These are phyloP conservation scores for Rhizopus stolonifer DNA, from an alignment of 371 early-diverging fungal genomes.

Conservation along the genomic window DNA sequence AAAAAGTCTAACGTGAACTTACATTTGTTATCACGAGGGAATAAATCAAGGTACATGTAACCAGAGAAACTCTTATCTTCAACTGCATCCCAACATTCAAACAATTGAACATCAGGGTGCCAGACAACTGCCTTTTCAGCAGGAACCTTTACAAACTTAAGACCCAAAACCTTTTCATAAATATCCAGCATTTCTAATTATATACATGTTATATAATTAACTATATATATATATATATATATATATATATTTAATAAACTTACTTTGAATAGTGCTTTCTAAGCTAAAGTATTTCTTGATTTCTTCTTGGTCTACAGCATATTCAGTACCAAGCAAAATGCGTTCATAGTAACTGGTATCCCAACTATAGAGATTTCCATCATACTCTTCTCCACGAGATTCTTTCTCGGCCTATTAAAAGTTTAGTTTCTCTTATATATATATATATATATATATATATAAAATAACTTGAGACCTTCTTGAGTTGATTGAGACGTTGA, in stretches of 20 bases:
- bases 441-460: too few species aligned
- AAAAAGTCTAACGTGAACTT: too few species aligned
- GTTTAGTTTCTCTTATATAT: too few species aligned
- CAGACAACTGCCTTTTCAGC: constrained; percentile 57
- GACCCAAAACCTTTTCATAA: constrained; percentile 65
- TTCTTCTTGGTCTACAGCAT: constrained; percentile 72
- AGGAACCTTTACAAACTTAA: constrained; percentile 64
- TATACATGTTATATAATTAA: too few species aligned
- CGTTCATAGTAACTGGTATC: constrained; percentile 77
- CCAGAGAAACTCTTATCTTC: constrained; percentile 61
- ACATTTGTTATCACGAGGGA: constrained; percentile 76
- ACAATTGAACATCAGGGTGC: constrained; percentile 71
- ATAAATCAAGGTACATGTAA: constrained; percentile 78
- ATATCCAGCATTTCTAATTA: constrained; percentile 70
- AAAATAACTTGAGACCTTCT: constrained; percentile 43
- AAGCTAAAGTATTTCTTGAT: constrained; percentile 81
- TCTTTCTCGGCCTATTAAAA: too few species aligned
- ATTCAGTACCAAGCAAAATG: constrained; percentile 68
- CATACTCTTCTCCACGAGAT: constrained; percentile 45
- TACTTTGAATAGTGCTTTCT: constrained; percentile 47
- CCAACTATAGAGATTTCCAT: constrained; percentile 67
- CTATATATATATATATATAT: too few species aligned
- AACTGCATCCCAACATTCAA: constrained; percentile 66
- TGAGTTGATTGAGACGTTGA: constrained; percentile 52
- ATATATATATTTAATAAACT: too few species aligned